These are phyloP conservation scores for Pyrenopolyporus hunteri DNA, from an alignment of 495 filamentous ascomycete genomes.

Conservation along the genomic window DNA sequence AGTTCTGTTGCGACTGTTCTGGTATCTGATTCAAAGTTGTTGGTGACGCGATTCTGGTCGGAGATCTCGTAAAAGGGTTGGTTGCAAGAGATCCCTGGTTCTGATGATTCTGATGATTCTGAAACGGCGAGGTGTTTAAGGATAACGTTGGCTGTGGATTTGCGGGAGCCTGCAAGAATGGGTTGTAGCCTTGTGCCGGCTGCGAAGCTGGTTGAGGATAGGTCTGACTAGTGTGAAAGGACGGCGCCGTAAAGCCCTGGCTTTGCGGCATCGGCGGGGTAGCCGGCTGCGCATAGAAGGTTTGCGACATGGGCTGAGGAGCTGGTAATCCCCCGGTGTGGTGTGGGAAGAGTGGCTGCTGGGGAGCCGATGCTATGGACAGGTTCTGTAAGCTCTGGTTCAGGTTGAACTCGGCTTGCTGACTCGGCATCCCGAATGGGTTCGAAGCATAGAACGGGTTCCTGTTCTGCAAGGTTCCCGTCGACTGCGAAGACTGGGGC, in stretches of 20 bases:
- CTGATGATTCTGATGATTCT: too few species aligned
- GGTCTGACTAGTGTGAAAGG: slow-evolving; percentile 54
- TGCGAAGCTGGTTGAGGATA: slow-evolving; percentile 52
- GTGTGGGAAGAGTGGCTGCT: slow-evolving; percentile 79
- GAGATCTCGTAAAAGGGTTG: slow-evolving; percentile 56
- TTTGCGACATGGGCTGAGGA: slow-evolving; percentile 57
- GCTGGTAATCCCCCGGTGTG: slow-evolving; percentile 77
- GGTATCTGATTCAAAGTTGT: slow-evolving; percentile 56
- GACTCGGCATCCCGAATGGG: slow-evolving; percentile 55
- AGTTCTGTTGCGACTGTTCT: slow-evolving; percentile 58
- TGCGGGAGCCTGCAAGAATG: slow-evolving; percentile 63
- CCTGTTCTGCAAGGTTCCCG: slow-evolving; percentile 58
- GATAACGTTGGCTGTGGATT: slow-evolving; percentile 43
- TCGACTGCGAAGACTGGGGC: slow-evolving; percentile 63
- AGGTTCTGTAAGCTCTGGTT: slow-evolving; percentile 75
- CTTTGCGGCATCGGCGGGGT: slow-evolving; percentile 63
- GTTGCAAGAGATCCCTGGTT: slow-evolving; percentile 38
- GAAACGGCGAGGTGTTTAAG: slow-evolving; percentile 48
- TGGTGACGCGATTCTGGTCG: slow-evolving; percentile 53
- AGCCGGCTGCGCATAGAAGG: slow-evolving; percentile 59
- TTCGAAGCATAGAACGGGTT: slow-evolving; percentile 60
- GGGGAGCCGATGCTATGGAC: slow-evolving; percentile 63
- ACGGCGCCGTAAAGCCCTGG: slow-evolving; percentile 56
- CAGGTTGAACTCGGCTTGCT: slow-evolving; percentile 53
- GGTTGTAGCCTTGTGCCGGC: slow-evolving; percentile 61